phyloP scores from a whole-genome alignment of 495 filamentous ascomycete genomes.

The Hypomontagnella submonticulosa region DNA sequence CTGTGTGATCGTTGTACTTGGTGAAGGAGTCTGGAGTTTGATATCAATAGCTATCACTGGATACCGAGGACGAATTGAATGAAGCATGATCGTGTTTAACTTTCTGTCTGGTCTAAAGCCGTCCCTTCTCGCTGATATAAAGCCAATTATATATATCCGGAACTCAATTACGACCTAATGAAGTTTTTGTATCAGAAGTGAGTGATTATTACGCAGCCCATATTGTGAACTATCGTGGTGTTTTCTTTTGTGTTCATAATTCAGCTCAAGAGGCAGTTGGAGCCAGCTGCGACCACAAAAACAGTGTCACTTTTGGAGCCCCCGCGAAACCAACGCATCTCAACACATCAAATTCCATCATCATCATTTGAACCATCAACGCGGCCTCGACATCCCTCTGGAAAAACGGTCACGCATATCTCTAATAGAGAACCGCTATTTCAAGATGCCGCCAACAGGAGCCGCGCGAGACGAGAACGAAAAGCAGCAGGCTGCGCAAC shows the following conservation, averaged over 20 bases:
- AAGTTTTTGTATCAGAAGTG: too few species aligned
- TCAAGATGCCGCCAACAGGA: conserved; percentile 37
- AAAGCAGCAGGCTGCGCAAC: conserved; percentile 90
- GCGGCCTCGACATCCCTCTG: conserved; percentile 5
- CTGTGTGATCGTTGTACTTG: conserved; percentile 2
- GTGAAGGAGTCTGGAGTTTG: conserved; percentile 3
- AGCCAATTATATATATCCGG: too few species aligned
- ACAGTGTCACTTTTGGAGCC: conserved; percentile 1
- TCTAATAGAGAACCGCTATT: not conserved
- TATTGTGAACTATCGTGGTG: not conserved
- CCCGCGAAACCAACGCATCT: conserved; percentile 5
- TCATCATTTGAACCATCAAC: conserved; percentile 11
- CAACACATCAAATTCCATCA: conserved; percentile 3
- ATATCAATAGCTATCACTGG: too few species aligned
- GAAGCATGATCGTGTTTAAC: too few species aligned
- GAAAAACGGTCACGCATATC: not conserved
- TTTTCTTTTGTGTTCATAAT: not conserved
- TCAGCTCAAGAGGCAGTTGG: conserved; percentile 16
- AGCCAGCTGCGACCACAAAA: conserved; percentile 23
- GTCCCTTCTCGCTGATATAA: too few species aligned
- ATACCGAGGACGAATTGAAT: too few species aligned
- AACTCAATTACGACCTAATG: too few species aligned
- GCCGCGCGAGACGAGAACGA: conserved; percentile 62
- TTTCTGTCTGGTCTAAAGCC: too few species aligned
- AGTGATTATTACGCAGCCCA: too few species aligned